Evolutionary conservation across 2,329 filamentous ascomycete genomes (phyloP).

Genomic region (Corinectria fuckeliana): DNA sequence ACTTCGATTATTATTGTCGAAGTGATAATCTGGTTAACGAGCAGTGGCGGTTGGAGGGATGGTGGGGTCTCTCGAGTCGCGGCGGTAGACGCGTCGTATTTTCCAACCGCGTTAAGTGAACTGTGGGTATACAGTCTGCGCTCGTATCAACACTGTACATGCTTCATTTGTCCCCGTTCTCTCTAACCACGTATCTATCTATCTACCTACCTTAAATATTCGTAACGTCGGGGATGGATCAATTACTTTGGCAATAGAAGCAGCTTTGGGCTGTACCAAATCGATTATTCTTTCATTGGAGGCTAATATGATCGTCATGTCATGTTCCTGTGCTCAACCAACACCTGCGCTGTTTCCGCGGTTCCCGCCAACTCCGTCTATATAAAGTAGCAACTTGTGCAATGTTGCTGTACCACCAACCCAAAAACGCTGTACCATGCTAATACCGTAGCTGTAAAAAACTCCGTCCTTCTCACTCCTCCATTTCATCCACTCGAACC

Average conservation of each 20-base stretch:
- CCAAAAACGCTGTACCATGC: slow-evolving; percentile 23
- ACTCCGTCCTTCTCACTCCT: slow-evolving; percentile 28
- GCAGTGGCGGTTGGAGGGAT: slow-evolving; percentile 24
- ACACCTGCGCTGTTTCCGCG: not conserved
- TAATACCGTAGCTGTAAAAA: slow-evolving; percentile 14
- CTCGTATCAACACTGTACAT: not conserved
- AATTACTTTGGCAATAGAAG: not conserved
- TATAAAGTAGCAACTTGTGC: slow-evolving; percentile 19
- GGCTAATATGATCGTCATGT: slow-evolving; percentile 2
- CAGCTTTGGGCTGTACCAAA: not conserved
- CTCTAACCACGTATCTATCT: too few species aligned
- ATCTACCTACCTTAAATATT: too few species aligned
- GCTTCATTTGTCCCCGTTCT: too few species aligned
- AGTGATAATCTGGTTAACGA: slow-evolving; percentile 16
- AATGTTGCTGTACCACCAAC: slow-evolving; percentile 24
- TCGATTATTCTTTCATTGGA: slow-evolving; percentile 3
- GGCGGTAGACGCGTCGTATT: slow-evolving; percentile 28
- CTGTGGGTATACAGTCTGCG: slow-evolving; percentile 3
- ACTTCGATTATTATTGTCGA: not conserved
- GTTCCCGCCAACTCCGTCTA: slow-evolving; percentile 6
- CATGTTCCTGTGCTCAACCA: not conserved
- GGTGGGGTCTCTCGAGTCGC: slow-evolving; percentile 22
- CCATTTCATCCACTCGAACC: slow-evolving; percentile 16
- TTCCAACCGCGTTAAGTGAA: slow-evolving; percentile 32
- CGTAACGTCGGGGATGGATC: too few species aligned